These are phyloP conservation scores for Diaporthe aspalathi DNA, from an alignment of 2,329 filamentous ascomycete species.

Conservation along the genomic window DNA sequence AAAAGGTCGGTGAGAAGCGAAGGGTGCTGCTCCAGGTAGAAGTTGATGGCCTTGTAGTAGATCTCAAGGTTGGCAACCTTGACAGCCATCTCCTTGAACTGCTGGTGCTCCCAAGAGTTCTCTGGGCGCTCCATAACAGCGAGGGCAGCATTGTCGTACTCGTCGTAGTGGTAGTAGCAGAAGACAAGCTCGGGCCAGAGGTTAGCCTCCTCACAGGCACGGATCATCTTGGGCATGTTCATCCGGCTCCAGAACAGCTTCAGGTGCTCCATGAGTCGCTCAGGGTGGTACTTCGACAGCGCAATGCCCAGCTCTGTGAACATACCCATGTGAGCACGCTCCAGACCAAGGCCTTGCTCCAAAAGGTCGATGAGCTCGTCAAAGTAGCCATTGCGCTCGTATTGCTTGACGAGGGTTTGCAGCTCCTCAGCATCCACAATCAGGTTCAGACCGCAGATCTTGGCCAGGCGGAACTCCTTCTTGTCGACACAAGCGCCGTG, in stretches of 20 bases:
- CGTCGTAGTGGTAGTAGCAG: constrained; percentile 97
- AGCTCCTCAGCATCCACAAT: constrained; percentile 98
- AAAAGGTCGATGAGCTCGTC: constrained; percentile 96
- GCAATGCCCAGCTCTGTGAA: constrained; percentile 95
- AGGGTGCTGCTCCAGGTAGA: constrained; percentile 97
- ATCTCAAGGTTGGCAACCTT: constrained; percentile 99
- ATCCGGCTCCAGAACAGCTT: constrained; percentile 98
- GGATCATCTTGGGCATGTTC: constrained; percentile 97
- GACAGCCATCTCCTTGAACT: constrained; percentile 98
- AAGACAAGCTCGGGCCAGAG: constrained; percentile 98
- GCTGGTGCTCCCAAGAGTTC: constrained; percentile 99
- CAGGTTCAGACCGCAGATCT: constrained; percentile 98
- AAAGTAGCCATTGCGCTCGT: constrained; percentile 97
- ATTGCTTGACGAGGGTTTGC: constrained; percentile 92
- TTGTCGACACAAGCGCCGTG: constrained; percentile 96
- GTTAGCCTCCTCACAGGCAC: constrained; percentile 91
- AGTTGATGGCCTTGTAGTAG: constrained; percentile 96
- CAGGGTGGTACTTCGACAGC: constrained; percentile 92
- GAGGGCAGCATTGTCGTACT: constrained; percentile 96
- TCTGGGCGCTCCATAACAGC: constrained; percentile 98
- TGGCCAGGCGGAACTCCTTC: constrained; percentile 98
- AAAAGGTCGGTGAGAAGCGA: constrained; percentile 95
- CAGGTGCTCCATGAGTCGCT: constrained; percentile 97
- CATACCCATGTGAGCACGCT: constrained; percentile 95
- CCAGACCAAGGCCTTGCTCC: constrained; percentile 93